Percentiles rank a stretch among this genome's conserved stretches.
phyloP scores from a whole-genome alignment of 192 early-diverging fungal genomes.

The Bifiguratus adelaidae region DNA sequence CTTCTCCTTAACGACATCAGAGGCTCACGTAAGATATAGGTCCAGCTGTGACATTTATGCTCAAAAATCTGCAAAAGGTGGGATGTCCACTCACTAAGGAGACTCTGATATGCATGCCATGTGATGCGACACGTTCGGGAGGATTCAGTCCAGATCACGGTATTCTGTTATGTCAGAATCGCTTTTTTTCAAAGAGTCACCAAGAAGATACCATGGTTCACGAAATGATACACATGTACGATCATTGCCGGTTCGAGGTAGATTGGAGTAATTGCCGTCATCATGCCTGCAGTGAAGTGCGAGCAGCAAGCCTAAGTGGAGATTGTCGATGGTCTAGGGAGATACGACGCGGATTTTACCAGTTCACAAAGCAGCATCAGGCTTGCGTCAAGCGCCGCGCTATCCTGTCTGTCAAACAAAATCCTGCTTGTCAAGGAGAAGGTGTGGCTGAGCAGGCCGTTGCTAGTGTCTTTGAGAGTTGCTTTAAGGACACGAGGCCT shows the following conservation, averaged over 20 bases:
- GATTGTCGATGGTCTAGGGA: slow-evolving; percentile 68
- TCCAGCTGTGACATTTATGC: slow-evolving; percentile 85
- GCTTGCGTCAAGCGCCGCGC: slow-evolving; percentile 84
- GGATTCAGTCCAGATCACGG: slow-evolving; percentile 74
- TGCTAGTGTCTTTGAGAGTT: slow-evolving; percentile 76
- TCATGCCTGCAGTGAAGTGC: slow-evolving; percentile 72
- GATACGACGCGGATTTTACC: slow-evolving; percentile 50
- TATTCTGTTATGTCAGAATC: slow-evolving; percentile 83
- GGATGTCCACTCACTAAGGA: slow-evolving; percentile 49
- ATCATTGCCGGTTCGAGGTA: slow-evolving; percentile 61
- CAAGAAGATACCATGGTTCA: slow-evolving; percentile 90
- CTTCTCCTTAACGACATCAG: not conserved
- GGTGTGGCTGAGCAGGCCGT: slow-evolving; percentile 82
- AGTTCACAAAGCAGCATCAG: slow-evolving; percentile 73
- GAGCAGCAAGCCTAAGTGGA: slow-evolving; percentile 69
- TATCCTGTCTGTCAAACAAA: slow-evolving; percentile 61
- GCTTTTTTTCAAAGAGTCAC: slow-evolving; percentile 65
- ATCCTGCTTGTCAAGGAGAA: slow-evolving; percentile 61
- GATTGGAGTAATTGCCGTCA: slow-evolving; percentile 66
- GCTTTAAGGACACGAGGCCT: slow-evolving; percentile 90
- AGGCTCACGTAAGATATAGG: slow-evolving; percentile 21
- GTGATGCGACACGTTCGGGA: slow-evolving; percentile 73
- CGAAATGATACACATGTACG: slow-evolving; percentile 83
- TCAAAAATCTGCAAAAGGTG: slow-evolving; percentile 56
- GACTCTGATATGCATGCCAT: slow-evolving; percentile 71